These are phyloP conservation scores for Canavalia ensiformis DNA, from an alignment of 306 rosid genomes.

Conservation along the genomic window DNA sequence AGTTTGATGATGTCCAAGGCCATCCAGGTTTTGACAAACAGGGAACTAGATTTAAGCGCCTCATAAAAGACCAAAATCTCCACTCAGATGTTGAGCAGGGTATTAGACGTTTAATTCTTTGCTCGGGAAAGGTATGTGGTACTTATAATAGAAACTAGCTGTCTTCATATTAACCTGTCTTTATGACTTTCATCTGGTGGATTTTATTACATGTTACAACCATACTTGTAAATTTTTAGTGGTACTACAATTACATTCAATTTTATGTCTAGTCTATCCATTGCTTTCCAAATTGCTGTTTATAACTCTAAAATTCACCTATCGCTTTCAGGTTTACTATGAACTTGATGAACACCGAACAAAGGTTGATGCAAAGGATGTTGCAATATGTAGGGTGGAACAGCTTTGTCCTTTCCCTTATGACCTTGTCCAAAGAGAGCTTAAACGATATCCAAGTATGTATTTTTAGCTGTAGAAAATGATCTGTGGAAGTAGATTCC, in stretches of 20 bases:
- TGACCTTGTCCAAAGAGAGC: conserved; percentile 90
- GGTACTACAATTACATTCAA: not conserved
- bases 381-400: conserved; percentile 94
- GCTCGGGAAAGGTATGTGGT: conserved; percentile 90
- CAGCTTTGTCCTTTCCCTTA: conserved; percentile 98
- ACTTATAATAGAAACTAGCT: conserved; percentile 10
- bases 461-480: conserved; percentile 28
- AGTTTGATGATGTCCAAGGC: conserved; percentile 98
- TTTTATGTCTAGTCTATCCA: conserved; percentile 12
- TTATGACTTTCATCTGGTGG: conserved; percentile 4
- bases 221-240: conserved; percentile 6
- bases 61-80: conserved; percentile 84
- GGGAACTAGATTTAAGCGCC: conserved; percentile 98
- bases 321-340: conserved; percentile 76
- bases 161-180: conserved; percentile 3
- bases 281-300: conserved; percentile 29
- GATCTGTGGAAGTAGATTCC: not conserved
- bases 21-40: conserved; percentile 99
- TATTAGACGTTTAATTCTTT: conserved; percentile 86
- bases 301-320: conserved; percentile 2
- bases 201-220: not conserved
- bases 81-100: conserved; percentile 88
- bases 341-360: conserved; percentile 87
- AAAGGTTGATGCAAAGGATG: conserved; percentile 76
- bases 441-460: conserved; percentile 97